Percentiles rank a stretch among this genome's conserved stretches.
These are phyloP conservation scores for Hypomyces perniciosus DNA, from an alignment of 2,329 filamentous ascomycete species.

Conservation along the genomic window DNA sequence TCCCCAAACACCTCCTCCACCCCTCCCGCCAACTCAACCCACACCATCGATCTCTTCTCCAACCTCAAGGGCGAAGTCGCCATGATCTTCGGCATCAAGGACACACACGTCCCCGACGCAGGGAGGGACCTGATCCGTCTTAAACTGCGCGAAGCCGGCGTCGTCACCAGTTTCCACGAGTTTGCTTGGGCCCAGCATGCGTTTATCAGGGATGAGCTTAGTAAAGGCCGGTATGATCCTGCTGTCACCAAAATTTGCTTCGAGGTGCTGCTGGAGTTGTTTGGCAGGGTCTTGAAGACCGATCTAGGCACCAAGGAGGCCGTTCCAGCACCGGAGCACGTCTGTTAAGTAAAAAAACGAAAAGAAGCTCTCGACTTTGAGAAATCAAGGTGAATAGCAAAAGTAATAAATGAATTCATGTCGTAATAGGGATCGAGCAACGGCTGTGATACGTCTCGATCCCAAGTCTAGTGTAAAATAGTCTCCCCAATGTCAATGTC, in stretches of 20 bases:
- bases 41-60: conserved; percentile 49
- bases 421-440: not conserved
- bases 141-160: conserved; percentile 70
- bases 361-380: not conserved
- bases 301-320: conserved; percentile 66
- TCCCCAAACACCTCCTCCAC: conserved; percentile 41
- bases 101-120: conserved; percentile 79
- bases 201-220: conserved; percentile 87
- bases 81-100: conserved; percentile 54
- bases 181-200: conserved; percentile 92
- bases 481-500: not conserved
- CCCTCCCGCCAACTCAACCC: conserved; percentile 34
- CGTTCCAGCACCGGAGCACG: conserved; percentile 60
- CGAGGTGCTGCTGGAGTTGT: conserved; percentile 82
- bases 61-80: conserved; percentile 62
- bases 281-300: conserved; percentile 68
- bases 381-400: not conserved
- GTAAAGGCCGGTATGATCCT: conserved; percentile 90
- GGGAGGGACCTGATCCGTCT: conserved; percentile 79
- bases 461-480: not conserved
- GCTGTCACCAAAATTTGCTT: conserved; percentile 84
- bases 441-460: not conserved
- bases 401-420: conserved; percentile 16
- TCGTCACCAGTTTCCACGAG: conserved; percentile 78
- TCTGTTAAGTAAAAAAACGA: conserved; percentile 46